Conservation (phyloP, 768 basidiomycete species). For the Mycena crocata region DNA sequence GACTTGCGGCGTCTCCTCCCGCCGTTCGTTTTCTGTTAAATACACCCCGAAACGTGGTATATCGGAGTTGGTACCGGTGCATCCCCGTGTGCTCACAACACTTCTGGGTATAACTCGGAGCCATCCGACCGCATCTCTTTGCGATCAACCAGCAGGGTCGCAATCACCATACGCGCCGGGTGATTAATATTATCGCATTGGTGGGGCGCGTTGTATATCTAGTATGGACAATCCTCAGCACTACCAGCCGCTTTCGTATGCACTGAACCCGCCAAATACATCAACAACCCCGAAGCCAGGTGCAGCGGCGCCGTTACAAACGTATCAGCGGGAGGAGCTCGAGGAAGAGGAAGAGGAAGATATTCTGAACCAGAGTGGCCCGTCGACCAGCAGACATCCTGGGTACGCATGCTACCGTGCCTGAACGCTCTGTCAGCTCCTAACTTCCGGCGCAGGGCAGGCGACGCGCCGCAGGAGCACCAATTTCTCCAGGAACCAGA, state of each 20-base stretch:
- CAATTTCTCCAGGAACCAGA: constrained; percentile 50
- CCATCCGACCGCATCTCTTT: constrained; percentile 17
- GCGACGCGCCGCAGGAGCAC: constrained; percentile 14
- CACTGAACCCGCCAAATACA: constrained; percentile 68
- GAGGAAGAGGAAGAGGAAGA: constrained; percentile 84
- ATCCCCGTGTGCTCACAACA: constrained; percentile 1
- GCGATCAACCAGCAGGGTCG: constrained; percentile 15
- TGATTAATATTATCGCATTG: constrained; percentile 21
- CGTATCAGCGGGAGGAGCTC: constrained; percentile 59
- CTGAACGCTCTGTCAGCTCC: neutral
- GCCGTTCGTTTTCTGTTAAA: constrained; percentile 10
- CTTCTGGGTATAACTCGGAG: constrained; percentile 23
- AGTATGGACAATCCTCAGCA: constrained; percentile 79
- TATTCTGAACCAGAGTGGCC: constrained; percentile 61
- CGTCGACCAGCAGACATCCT: constrained; percentile 48
- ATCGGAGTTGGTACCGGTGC: constrained; percentile 16
- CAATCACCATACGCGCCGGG: neutral
- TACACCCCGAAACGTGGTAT: constrained; percentile 28
- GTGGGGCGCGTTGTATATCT: constrained; percentile 7
- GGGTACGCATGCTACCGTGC: constrained; percentile 37
- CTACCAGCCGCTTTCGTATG: constrained; percentile 85
- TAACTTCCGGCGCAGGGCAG: constrained; percentile 10
- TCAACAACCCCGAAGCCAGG: constrained; percentile 43
- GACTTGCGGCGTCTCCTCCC: constrained; percentile 11
- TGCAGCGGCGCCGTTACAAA: constrained; percentile 25